Evolutionary conservation across 2,329 filamentous ascomycete genomes (phyloP).

Genomic region (Monosporascus sp.): DNA sequence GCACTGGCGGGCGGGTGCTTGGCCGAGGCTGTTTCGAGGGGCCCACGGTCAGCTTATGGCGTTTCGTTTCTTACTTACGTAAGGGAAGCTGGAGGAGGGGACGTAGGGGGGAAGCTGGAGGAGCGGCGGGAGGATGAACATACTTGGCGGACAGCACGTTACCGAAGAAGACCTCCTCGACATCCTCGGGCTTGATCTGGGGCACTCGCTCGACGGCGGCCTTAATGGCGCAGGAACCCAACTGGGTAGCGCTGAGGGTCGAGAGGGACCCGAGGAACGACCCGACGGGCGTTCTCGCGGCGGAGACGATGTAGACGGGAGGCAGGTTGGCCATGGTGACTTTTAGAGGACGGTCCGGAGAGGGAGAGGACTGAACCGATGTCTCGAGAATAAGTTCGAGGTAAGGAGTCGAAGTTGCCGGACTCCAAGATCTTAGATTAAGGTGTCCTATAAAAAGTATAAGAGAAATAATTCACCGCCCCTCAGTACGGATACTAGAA

Average conservation of each 20-base stretch:
- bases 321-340: conserved; percentile 70
- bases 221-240: conserved; percentile 91
- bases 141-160: conserved; percentile 97
- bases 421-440: too few relatives aligned
- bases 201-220: conserved; percentile 80
- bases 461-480: too few relatives aligned
- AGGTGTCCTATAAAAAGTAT: too few relatives aligned
- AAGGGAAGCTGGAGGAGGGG: conserved; percentile 1
- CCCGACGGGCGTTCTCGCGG: conserved; percentile 83
- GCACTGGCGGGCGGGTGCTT: conserved; percentile 93
- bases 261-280: conserved; percentile 95
- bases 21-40: conserved; percentile 63
- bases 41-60: conserved; percentile 4
- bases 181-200: conserved; percentile 78
- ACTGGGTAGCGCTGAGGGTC: conserved; percentile 76
- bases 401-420: too few relatives aligned
- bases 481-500: too few relatives aligned
- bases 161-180: conserved; percentile 96
- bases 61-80: conserved; percentile 7
- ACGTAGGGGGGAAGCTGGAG: conserved; percentile 1
- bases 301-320: conserved; percentile 93
- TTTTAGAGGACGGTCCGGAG: conserved; percentile 4
- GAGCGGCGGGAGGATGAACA: conserved; percentile 19
- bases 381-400: too few relatives aligned
- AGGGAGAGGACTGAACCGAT: background rate